Base-by-base conservation (phyloP, 352 stramenopile species). In the Globisporangium emineosum region DNA sequence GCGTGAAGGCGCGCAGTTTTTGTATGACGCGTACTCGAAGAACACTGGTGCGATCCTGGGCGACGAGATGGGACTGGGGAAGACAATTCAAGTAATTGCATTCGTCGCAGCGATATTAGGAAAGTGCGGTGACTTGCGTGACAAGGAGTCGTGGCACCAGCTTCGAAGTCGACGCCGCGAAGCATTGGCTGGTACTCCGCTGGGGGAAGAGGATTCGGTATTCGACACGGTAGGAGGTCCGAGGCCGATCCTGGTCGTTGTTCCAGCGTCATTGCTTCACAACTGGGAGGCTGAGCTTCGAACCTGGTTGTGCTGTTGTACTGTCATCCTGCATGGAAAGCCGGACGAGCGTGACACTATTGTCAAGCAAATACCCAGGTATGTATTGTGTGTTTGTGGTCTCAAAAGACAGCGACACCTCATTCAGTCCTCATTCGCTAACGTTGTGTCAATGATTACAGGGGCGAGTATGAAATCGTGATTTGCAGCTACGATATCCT, bases 231-330 rank as follows among this genome's bases (percentile, higher is more conserved):
- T 53, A 30, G 60, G 71, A 64, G 68, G 78, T 17, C 57, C 73
- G n/a, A 65, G 67, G 10, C 97, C 98, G 43, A 96, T 99, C 71
- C 81, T 99, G 33, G 96, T 99, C 57, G 88, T 99, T 40, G 97
- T 99, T 7, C 98, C 97, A 27, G 99, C 97, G 35, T 98, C 90
- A 13, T 94, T 98, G 64, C 87, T 99, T 17, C 88, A 99, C 52
- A 99, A 99, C 68, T 99, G 98, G 97, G 97, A 99, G 67, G 91
- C 92, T 19, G 98, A 99, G 73, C 88, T 99, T 33, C 98, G 98
- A 64, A 75, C 93, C n/a, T 99, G 87, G 96, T 81, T 93, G 68
- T 86, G 79, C 23, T 89, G 80, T 32, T 75, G 61, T 10, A 84
- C 81, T 7, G 74, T 88, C 1, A 83, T 91, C 51, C 64, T 93